phyloP scores from a whole-genome alignment of 2,329 filamentous ascomycete species.

The Beauveria australis region DNA sequence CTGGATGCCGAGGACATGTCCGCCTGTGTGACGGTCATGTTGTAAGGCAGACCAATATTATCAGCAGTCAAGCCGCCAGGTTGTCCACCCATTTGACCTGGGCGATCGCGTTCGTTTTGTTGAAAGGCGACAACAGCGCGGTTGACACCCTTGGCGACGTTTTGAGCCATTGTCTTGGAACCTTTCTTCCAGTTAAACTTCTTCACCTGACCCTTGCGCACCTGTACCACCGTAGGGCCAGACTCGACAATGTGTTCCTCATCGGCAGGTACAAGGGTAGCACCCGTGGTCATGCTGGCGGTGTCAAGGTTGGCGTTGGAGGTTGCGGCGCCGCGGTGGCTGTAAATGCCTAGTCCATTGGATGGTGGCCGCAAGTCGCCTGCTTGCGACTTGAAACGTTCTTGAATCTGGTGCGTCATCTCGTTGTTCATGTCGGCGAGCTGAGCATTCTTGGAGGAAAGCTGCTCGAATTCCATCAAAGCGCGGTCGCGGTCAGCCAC shows the following conservation, averaged over 20 bases:
- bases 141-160: conserved; percentile 88
- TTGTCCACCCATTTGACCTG: conserved; percentile 37
- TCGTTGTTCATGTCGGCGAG: conserved; percentile 93
- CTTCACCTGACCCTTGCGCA: conserved; percentile 86
- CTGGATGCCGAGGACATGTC: conserved; percentile 27
- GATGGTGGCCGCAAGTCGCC: conserved; percentile 41
- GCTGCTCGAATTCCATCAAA: conserved; percentile 88
- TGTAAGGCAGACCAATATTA: conserved; percentile 62
- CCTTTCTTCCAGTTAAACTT: conserved; percentile 99
- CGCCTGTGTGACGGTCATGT: conserved; percentile 52
- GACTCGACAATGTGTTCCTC: conserved; percentile 61
- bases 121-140: conserved; percentile 74
- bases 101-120: conserved; percentile 48
- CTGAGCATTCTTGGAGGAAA: conserved; percentile 90
- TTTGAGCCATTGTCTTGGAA: conserved; percentile 86
- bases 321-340: conserved; percentile 41
- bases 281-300: conserved; percentile 46
- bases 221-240: conserved; percentile 89
- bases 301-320: conserved; percentile 44
- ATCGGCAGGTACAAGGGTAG: conserved; percentile 52
- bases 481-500: conserved; percentile 85
- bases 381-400: conserved; percentile 72
- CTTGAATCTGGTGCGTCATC: conserved; percentile 88
- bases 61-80: conserved; percentile 50
- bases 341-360: conserved; percentile 51